Evolutionary conservation across 371 early-diverging fungal species (phyloP), one percentile per base, ranked within the genome.

Genomic region (Mortierella sp.): DNA sequence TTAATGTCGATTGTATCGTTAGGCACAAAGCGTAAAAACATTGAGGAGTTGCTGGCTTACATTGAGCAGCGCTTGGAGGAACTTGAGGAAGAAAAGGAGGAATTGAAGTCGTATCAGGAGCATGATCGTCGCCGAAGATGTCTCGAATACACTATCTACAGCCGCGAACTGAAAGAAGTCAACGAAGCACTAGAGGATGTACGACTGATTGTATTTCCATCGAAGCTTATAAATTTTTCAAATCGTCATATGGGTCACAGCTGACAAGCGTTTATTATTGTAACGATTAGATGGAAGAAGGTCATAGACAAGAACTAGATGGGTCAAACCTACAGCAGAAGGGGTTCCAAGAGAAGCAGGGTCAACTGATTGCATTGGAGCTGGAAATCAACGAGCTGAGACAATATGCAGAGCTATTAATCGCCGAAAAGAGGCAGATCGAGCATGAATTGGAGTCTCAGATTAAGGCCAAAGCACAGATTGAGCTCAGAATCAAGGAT

Each of bases 51-150:
- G 23, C 75, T 99, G 43, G 85, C 88, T 0, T 93, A 92, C 68
- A 96, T 99, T 61, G 90, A 99, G 47, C 96, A 97, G 65, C 89
- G 98, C 47, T 83, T 98, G 56, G 83, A 81, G 17, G 97, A 97
- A 79, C 89, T 99, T 23, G 97, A 99, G 72, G 89, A 93, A 28
- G 99, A 99, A 82, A 98, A 98, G 71, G 92, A 93, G 31, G 97
- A 98, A 77, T 80, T 99, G 51, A 89, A 91, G 59, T 85, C 95
- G 72, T 98, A 89, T 79, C 95, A 97, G 64, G 89, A 93, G 3
- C 82, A 92, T 63, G 98, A 99, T 72, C 87, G 91, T 42, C 94
- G 97, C 62, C 89, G 97, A 34, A 86, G 97, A 28, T 91, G 93
- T 42, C 85, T 98, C 12, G 98, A 98, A 73, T 98, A 98, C 83